Evolutionary conservation across 495 filamentous ascomycete species (phyloP).

Genomic region (Neurospora africana): DNA sequence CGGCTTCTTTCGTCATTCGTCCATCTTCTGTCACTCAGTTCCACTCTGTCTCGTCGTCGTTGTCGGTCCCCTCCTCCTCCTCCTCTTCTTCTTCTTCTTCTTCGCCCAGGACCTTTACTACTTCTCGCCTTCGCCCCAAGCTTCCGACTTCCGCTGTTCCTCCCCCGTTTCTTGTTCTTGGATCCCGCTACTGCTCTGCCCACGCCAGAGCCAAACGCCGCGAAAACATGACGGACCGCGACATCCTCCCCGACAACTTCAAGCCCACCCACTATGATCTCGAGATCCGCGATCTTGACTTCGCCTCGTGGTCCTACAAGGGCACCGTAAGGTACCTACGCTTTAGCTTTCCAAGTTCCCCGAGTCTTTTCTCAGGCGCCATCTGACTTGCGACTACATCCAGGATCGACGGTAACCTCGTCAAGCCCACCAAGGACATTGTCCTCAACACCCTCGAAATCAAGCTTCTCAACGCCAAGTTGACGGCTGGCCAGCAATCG

Average conservation of each 20-base stretch:
- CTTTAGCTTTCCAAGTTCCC: not conserved
- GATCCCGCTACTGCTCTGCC: not conserved
- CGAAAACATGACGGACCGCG: conserved; percentile 40
- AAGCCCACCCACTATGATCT: conserved; percentile 82
- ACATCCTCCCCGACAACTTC: conserved; percentile 49
- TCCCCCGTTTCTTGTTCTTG: not conserved
- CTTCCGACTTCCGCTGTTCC: not conserved
- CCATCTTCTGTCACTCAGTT: not conserved
- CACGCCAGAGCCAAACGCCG: conserved; percentile 3
- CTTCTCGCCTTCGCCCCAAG: not conserved
- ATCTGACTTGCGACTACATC: not conserved
- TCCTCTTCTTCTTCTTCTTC: not conserved
- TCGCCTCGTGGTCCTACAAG: conserved; percentile 66
- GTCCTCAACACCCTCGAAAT: conserved; percentile 63
- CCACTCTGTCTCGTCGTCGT: not conserved
- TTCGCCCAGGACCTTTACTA: not conserved
- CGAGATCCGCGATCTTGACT: conserved; percentile 71
- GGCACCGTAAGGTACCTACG: conserved; percentile 63
- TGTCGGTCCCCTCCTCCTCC: not conserved
- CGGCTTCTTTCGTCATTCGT: conserved; percentile 4
- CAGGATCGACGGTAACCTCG: conserved; percentile 46
- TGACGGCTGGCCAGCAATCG: conserved; percentile 33
- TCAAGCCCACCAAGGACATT: conserved; percentile 55
- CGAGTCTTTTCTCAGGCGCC: not conserved
- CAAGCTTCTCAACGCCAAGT: conserved; percentile 45